Evolutionary conservation across 139 green algal genomes (phyloP), one percentile per base, ranked within the genome.

Genomic region (Coccomyxa sp.): DNA sequence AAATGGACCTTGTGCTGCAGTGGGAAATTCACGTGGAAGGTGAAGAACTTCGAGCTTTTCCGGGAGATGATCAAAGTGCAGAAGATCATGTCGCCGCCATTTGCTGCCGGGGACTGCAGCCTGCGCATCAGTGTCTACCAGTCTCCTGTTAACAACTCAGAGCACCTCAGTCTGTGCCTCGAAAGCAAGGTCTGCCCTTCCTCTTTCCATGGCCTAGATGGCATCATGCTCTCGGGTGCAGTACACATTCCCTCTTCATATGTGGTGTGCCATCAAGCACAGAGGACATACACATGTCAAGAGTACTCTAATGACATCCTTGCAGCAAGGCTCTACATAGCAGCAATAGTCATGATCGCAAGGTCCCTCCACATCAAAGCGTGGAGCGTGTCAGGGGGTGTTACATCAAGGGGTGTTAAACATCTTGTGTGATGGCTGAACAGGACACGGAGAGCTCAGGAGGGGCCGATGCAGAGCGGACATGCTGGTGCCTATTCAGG

Each of bases 51-150:
- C 58, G 84, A 84, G 45, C 82, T 91, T 67, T 95, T 95, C 81
- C 88, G 87, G 86, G 92, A 92, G 51, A 94, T 95, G 90, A 93
- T 94, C 74, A 90, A 88, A 78, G 93, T 88, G 74, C 92, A 95
- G 90, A 95, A 95, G 86, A 92, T 95, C 87, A 95, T 95, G 90
- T 91, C 83, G 13, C 92, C 92, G 32, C 86, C 89, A 15, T 95
- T 95, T 83, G 86, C 90, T 21, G 91, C 91, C 0, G 91, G 88
- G 14, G 92, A 93, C n/a, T 93, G 91, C 87, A 90, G 88, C 76
- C 87, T 95, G 76, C 87, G 90, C 11, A 86, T 95, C 17, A 90
- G 85, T 75, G 89, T 94, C 68, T 94, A 94, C 77, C 89, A 94
- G 82, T 92, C 86, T 14, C 82, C 80, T 30, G 78, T 93, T 13